Evolutionary conservation across 2,329 filamentous ascomycete genomes (phyloP).

Genomic region (Colletotrichum sp.): DNA sequence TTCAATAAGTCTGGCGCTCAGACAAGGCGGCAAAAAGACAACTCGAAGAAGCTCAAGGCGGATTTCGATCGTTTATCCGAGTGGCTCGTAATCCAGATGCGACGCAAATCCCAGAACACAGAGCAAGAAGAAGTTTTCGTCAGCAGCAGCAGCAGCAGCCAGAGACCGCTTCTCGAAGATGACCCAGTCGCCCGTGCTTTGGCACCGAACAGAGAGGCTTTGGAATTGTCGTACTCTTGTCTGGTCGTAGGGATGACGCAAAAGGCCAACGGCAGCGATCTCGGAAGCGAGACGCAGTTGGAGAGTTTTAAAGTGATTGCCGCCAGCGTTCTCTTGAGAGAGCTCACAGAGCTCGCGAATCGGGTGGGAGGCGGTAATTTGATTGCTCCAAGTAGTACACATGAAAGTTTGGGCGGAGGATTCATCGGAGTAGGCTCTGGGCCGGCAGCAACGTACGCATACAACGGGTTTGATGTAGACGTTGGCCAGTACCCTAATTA

Average conservation of each 20-base stretch:
- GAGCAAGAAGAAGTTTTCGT: neutral
- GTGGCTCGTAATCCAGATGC: constrained; percentile 43
- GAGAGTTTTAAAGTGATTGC: constrained; percentile 42
- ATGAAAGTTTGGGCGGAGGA: neutral
- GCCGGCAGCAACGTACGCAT: neutral
- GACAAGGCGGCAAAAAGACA: constrained; percentile 55
- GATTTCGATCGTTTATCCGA: constrained; percentile 52
- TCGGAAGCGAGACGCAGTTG: constrained; percentile 10
- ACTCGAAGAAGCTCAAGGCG: constrained; percentile 55
- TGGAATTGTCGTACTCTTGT: constrained; percentile 40
- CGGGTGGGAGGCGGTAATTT: neutral
- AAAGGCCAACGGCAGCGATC: constrained; percentile 17
- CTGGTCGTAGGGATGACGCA: constrained; percentile 27
- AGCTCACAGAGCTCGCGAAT: constrained; percentile 25
- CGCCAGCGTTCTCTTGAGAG: constrained; percentile 36
- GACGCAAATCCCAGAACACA: neutral
- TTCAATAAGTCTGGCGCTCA: constrained; percentile 54
- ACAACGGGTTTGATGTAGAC: constrained; percentile 10
- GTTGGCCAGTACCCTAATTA: constrained; percentile 13
- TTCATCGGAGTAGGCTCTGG: constrained; percentile 2
- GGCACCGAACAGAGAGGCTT: constrained; percentile 22
- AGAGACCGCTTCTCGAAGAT: neutral
- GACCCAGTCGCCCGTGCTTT: neutral
- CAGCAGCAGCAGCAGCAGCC: neutral
- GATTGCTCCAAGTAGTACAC: neutral